phyloP scores from a whole-genome alignment of 106 monocot genomes.

The Phalaenopsis equestris region DNA sequence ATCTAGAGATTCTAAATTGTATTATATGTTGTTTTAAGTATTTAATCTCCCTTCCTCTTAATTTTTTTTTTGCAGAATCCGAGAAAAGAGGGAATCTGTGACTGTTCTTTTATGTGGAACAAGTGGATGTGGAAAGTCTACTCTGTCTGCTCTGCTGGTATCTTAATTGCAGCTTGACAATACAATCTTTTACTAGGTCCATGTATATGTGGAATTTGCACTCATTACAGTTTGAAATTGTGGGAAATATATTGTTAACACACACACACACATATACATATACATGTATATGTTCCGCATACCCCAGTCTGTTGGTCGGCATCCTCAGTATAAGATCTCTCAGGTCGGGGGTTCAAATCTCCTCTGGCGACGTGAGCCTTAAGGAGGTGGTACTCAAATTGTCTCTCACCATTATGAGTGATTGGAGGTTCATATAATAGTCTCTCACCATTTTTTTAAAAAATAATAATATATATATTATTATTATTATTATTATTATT shows the following conservation, averaged over 20 bases:
- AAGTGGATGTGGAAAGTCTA: constrained; percentile 93
- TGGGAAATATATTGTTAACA: background rate
- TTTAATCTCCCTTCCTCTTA: background rate
- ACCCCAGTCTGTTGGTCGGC: too few relatives aligned
- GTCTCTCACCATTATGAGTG: too few relatives aligned
- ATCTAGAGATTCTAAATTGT: background rate
- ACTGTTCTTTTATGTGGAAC: constrained; percentile 85
- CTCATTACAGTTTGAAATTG: background rate
- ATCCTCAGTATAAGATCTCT: too few relatives aligned
- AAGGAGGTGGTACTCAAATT: too few relatives aligned
- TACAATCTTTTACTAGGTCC: background rate
- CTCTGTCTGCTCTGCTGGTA: constrained; percentile 89
- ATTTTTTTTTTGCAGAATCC: constrained; percentile 37
- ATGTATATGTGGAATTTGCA: background rate
- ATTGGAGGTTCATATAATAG: too few relatives aligned
- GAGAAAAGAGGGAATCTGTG: constrained; percentile 81
- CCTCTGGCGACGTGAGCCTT: too few relatives aligned
- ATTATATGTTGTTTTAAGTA: background rate
- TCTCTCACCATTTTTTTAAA: too few relatives aligned
- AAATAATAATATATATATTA: too few relatives aligned
- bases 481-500: too few relatives aligned
- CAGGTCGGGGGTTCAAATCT: too few relatives aligned
- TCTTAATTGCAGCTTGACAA: background rate
- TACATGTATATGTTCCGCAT: too few relatives aligned
- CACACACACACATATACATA: too few relatives aligned